These are phyloP conservation scores for Botrytis porri DNA, from an alignment of 2,329 filamentous ascomycete species.

Conservation along the genomic window DNA sequence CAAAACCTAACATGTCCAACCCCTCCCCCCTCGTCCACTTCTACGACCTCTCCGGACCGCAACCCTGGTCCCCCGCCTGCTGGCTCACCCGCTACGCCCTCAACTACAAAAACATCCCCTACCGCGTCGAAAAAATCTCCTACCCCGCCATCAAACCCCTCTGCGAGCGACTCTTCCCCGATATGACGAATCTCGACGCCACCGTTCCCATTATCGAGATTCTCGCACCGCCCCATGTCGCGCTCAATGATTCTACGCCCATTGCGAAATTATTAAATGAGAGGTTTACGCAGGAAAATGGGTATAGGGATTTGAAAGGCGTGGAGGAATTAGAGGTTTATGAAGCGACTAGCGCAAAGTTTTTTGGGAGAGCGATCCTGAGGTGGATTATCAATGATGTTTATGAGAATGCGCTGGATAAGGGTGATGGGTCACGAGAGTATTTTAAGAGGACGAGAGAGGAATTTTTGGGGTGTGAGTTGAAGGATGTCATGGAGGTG, in stretches of 20 bases:
- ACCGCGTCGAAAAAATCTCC: slow-evolving; percentile 22
- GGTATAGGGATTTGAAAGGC: slow-evolving; percentile 25
- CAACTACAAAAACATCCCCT: slow-evolving; percentile 28
- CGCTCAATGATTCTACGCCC: slow-evolving; percentile 26
- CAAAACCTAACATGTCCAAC: slow-evolving; percentile 16
- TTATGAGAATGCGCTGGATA: slow-evolving; percentile 25
- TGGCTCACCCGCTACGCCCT: slow-evolving; percentile 25
- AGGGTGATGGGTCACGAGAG: slow-evolving; percentile 24
- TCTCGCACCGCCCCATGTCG: slow-evolving; percentile 19
- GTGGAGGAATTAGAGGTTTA: slow-evolving; percentile 21
- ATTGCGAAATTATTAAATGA: slow-evolving; percentile 28
- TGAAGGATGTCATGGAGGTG: slow-evolving; percentile 21
- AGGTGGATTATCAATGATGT: slow-evolving; percentile 26
- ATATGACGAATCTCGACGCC: slow-evolving; percentile 20
- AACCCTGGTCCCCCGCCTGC: slow-evolving; percentile 27
- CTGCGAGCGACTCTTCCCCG: slow-evolving; percentile 24
- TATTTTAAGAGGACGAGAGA: slow-evolving; percentile 28
- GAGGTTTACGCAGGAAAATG: slow-evolving; percentile 24
- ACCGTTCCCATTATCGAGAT: slow-evolving; percentile 31
- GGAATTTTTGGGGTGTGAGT: not conserved
- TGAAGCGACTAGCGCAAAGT: slow-evolving; percentile 7
- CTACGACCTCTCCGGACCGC: slow-evolving; percentile 29
- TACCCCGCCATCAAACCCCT: slow-evolving; percentile 27
- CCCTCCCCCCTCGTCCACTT: slow-evolving; percentile 26
- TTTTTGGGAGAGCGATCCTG: not conserved